A percentile compares a stretch with the other conserved stretches of the same genome.
Conservation (phyloP, 1,284 basidiomycete species). For the Leccinum colubrinum region DNA sequence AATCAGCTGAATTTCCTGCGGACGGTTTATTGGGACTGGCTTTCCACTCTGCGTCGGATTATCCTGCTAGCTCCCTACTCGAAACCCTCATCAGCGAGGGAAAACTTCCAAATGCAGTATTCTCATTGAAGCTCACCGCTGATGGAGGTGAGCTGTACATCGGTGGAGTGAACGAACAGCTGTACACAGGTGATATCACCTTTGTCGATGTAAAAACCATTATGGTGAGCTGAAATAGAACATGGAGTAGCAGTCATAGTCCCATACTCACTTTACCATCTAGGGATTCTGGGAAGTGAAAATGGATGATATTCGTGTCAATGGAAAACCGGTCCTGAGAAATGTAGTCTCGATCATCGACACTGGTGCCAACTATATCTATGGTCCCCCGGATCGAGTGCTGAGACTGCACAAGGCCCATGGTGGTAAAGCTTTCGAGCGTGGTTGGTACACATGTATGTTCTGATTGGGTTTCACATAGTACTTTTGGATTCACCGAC, state of each 20-base stretch:
- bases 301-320: too few species aligned
- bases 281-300: neutral
- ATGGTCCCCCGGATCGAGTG: neutral
- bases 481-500: neutral
- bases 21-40: neutral
- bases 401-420: neutral
- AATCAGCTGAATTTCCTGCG: neutral
- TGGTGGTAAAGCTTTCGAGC: neutral
- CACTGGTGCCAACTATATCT: neutral
- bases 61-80: neutral
- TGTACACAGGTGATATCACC: neutral
- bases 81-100: neutral
- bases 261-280: neutral
- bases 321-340: too few species aligned
- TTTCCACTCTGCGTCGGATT: neutral
- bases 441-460: neutral
- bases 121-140: neutral
- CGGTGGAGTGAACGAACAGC: neutral
- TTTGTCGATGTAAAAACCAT: neutral
- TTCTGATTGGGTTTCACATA: neutral
- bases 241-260: too few species aligned
- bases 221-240: neutral
- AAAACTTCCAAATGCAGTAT: neutral
- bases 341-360: neutral
- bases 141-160: neutral